Evolutionary conservation across 148 eudicot species (phyloP), one percentile per base, ranked within the genome.

Genomic region (Rhododendron ovatum): DNA sequence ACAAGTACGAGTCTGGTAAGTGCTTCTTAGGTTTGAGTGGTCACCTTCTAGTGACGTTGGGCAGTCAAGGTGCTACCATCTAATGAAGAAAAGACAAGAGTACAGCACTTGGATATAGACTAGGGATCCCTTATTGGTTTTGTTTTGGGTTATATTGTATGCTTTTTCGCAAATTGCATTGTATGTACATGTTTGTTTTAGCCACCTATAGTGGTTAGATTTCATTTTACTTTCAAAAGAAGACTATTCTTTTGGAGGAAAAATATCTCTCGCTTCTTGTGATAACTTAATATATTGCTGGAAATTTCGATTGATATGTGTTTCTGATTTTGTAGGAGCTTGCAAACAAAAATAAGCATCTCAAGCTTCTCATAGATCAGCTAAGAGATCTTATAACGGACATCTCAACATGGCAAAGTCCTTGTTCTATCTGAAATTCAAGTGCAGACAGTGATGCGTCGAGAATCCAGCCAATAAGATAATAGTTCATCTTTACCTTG

Each of bases 341-440:
- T 83, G 92, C 88, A 53, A 84, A 87, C 67, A 97, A 95, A 90
- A 95, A 96, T 88, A 92, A 89, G 88, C 82, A 94, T 88, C 81
- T 96, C 77, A 95, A 94, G 92, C 87, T 65, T 88, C 94, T 96
- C 48, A 91, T 96, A 71, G 92, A 94, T 91, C 95, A 96, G 89
- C 91, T 94, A 86, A 92, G 98, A 48, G 93, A 90, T 78, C 94
- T 96, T 41, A 89, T 95, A 41, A 85, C 87, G 26, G 98, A 96
- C 88, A 83, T 96, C 86, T 91, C 96, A 17, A 93, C 96, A 13
- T 95, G 99, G 98, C 98, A 94, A 88, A 94, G 98, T 85, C 96
- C 98, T 76, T 91, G 91, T 90, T 84, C 94, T 61, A 71, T 89
- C 63, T 91, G 88, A 92, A 83, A 71, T 73, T 59, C 26, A 7